These are phyloP conservation scores for Hanseniaspora jakobsenii DNA, from an alignment of 805 yeast species.

Conservation along the genomic window DNA sequence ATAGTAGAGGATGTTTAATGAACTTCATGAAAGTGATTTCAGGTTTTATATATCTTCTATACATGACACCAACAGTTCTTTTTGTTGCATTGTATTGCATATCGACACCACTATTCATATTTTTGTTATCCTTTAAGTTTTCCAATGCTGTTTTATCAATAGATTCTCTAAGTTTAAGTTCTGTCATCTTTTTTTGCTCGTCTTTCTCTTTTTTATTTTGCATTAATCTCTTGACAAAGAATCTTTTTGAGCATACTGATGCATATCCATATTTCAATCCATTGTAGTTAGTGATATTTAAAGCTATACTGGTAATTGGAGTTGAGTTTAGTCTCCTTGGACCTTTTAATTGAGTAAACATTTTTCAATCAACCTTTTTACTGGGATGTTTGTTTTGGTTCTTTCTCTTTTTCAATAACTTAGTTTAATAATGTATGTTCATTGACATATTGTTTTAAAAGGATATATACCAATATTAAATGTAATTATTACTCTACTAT, in stretches of 20 bases:
- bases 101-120: not conserved
- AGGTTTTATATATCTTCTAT: conserved; percentile 42
- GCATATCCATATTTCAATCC: too few species aligned
- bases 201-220: conserved; percentile 5
- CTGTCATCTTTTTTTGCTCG: not conserved
- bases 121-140: not conserved
- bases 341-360: too few species aligned
- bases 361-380: too few species aligned
- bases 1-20: conserved; percentile 33
- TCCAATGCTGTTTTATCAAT: conserved; percentile 1
- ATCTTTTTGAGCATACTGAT: not conserved
- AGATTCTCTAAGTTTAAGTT: too few species aligned
- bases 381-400: too few species aligned
- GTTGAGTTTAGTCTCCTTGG: too few species aligned
- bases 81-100: conserved; percentile 23
- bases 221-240: not conserved
- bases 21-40: conserved; percentile 36
- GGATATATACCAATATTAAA: too few species aligned
- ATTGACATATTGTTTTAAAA: too few species aligned
- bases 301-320: too few species aligned
- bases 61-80: conserved; percentile 30
- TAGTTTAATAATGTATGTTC: too few species aligned
- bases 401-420: too few species aligned
- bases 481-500: too few species aligned
- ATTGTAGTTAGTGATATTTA: not conserved